phyloP scores from a whole-genome alignment of 75 land plant genomes.

The Pinus albicaulis region DNA sequence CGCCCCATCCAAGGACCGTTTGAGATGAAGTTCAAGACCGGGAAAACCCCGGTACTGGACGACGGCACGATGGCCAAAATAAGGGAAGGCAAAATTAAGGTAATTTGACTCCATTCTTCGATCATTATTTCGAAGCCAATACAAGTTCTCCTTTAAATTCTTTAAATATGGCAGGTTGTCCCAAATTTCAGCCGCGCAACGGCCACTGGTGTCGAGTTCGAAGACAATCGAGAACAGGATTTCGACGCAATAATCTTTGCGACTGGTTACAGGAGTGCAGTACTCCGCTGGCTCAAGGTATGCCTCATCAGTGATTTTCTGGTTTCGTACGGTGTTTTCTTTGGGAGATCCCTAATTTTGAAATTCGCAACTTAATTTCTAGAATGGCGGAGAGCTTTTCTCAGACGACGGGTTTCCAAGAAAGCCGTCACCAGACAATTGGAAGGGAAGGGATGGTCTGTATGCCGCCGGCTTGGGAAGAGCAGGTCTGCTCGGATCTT shows the following conservation, averaged over 20 bases:
- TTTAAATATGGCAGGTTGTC: conserved; percentile 15
- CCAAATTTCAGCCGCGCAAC: conserved; percentile 20
- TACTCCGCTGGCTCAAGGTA: conserved; percentile 42
- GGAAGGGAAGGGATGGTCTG: conserved; percentile 9
- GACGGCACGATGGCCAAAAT: conserved; percentile 54
- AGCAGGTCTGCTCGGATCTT: neutral
- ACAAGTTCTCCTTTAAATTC: neutral
- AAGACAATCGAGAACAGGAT: conserved; percentile 7
- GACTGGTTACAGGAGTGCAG: conserved; percentile 45
- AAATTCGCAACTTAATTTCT: neutral
- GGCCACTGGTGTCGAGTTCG: conserved; percentile 10
- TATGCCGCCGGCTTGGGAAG: conserved; percentile 13
- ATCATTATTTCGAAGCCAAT: neutral
- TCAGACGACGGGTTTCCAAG: conserved; percentile 26
- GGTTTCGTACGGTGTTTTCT: too few species aligned
- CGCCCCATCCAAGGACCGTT: conserved; percentile 54
- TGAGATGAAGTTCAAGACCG: conserved; percentile 23
- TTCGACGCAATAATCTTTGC: conserved; percentile 48
- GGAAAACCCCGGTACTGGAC: conserved; percentile 50
- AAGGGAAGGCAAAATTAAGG: conserved; percentile 45
- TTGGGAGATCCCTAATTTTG: too few species aligned
- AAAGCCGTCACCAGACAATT: neutral
- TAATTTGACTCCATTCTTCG: neutral
- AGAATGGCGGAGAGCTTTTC: conserved; percentile 20
- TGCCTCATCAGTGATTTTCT: neutral